A percentile compares a stretch with the other conserved stretches of the same genome.
phyloP scores from a whole-genome alignment of 768 basidiomycete species.

The Boletus vinaceobasis region DNA sequence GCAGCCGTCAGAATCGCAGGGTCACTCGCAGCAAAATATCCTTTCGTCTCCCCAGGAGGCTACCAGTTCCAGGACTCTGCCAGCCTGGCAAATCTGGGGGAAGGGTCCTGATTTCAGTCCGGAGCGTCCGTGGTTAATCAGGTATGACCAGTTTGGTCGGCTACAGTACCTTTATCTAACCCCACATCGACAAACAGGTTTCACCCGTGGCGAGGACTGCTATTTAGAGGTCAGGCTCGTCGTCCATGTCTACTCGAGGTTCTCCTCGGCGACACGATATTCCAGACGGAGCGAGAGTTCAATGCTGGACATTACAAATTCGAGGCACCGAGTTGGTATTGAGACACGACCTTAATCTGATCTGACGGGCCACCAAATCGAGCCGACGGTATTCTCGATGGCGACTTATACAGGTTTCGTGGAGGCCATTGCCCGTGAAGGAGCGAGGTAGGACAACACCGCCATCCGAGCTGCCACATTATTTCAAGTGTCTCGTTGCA shows the following conservation, averaged over 20 bases:
- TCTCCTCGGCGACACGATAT: background rate
- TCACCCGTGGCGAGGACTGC: conserved; percentile 45
- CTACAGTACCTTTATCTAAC: too few relatives aligned
- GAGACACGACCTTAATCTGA: background rate
- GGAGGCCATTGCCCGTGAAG: conserved; percentile 39
- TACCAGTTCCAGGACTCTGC: conserved; percentile 61
- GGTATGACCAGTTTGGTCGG: too few relatives aligned
- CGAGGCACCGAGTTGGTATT: conserved; percentile 32
- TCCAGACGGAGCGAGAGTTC: conserved; percentile 48
- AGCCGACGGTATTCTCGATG: conserved; percentile 53
- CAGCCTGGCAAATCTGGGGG: conserved; percentile 65
- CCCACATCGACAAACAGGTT: too few relatives aligned
- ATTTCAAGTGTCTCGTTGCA: conserved; percentile 12
- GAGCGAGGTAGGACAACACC: conserved; percentile 31
- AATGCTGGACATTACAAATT: conserved; percentile 53
- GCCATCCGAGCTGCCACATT: background rate
- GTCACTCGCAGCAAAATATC: too few relatives aligned
- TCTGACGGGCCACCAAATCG: conserved; percentile 39
- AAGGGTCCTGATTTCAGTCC: conserved; percentile 44
- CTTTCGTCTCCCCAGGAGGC: conserved; percentile 48
- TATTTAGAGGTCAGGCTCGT: conserved; percentile 42
- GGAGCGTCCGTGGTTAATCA: conserved; percentile 50
- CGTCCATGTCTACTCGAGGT: background rate
- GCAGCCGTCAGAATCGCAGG: too few relatives aligned
- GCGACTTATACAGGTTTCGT: conserved; percentile 43